phyloP scores from a whole-genome alignment of 495 filamentous ascomycete species.

The Astrocystis sublimbata region DNA sequence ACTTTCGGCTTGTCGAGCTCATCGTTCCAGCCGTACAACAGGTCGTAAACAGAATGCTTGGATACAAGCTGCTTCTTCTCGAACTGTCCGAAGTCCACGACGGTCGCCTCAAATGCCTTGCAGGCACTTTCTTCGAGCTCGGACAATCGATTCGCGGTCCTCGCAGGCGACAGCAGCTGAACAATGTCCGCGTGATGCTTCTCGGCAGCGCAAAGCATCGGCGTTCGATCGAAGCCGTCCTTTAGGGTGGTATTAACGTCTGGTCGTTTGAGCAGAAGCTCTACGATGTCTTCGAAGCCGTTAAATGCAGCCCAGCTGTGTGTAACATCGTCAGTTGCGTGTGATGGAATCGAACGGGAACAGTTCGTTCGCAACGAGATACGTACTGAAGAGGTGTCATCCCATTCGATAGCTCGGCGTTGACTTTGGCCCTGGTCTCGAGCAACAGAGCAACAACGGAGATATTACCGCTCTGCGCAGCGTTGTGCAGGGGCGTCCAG shows the following conservation, averaged over 20 bases:
- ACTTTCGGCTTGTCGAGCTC: constrained; percentile 57
- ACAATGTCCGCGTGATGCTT: constrained; percentile 60
- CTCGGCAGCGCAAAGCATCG: constrained; percentile 61
- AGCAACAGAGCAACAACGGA: constrained; percentile 53
- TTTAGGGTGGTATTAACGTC: constrained; percentile 51
- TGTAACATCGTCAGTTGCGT: neutral
- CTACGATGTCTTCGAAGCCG: constrained; percentile 59
- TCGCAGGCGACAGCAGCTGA: constrained; percentile 56
- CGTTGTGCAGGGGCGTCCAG: constrained; percentile 68
- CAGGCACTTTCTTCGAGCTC: constrained; percentile 58
- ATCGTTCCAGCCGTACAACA: constrained; percentile 62
- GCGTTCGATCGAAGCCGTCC: constrained; percentile 64
- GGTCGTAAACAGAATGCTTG: constrained; percentile 57
- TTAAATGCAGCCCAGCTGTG: constrained; percentile 55
- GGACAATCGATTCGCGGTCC: constrained; percentile 53
- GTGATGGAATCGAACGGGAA: constrained; percentile 14
- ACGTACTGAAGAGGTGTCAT: constrained; percentile 59
- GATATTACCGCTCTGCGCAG: constrained; percentile 56
- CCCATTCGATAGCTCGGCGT: constrained; percentile 54
- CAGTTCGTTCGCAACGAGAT: neutral
- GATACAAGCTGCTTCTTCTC: constrained; percentile 62
- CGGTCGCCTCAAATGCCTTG: constrained; percentile 63
- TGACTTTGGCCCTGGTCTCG: constrained; percentile 54
- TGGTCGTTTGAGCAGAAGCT: constrained; percentile 49
- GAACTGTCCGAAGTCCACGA: constrained; percentile 70